phyloP scores from a whole-genome alignment of 2,329 filamentous ascomycete genomes.

The Pyricularia pennisetigena region DNA sequence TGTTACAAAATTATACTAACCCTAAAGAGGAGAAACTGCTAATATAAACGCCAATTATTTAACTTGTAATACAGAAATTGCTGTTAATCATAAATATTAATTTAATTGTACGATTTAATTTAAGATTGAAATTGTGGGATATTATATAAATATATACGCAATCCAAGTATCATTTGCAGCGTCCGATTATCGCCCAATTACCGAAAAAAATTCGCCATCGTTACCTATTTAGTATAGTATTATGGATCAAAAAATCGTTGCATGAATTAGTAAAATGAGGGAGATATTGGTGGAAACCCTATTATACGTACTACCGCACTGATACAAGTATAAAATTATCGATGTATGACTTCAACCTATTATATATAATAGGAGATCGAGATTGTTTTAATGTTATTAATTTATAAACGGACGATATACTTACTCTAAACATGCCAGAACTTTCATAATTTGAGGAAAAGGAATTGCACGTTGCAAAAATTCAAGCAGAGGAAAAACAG shows the following conservation, averaged over 20 bases:
- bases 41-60: not conserved
- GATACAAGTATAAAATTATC: not conserved
- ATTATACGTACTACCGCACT: not conserved
- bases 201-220: no score
- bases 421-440: not conserved
- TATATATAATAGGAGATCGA: not conserved
- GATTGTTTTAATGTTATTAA: not conserved
- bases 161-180: no score
- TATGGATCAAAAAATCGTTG: not conserved
- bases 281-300: not conserved
- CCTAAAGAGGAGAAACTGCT: not conserved
- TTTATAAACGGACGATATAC: not conserved
- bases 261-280: not conserved
- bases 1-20: not conserved
- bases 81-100: no score
- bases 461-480: not conserved
- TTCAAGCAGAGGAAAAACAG: not conserved
- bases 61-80: no score
- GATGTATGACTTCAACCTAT: not conserved
- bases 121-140: no score
- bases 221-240: no score
- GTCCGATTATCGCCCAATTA: no score
- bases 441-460: not conserved
- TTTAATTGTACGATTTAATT: no score
- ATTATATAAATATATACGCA: no score